Base-by-base conservation (phyloP, 225 moss, liverwort and hornwort genomes). In the Marchantia polymorpha region DNA sequence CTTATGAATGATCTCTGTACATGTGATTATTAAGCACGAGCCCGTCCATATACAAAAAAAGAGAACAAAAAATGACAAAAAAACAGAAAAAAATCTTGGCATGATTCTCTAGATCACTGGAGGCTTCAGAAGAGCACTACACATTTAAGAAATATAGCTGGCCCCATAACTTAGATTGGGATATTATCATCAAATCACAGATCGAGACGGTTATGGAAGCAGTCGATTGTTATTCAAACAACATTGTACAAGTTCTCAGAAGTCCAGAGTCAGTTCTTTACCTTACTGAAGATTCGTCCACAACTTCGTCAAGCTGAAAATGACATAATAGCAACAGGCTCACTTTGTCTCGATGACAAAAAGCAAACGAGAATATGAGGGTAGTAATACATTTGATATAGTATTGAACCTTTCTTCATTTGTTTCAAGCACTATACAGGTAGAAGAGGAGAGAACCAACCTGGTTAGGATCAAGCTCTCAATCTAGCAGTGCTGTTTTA, bases 271-370 rank as follows among this genome's bases (percentile, higher is more conserved):
- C 10, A 14, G 55, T 59, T 39, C 49, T 64, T 2, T 83, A 88
- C 88, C 85, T 83, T 27, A 88, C 88, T 54, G 88, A 88, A 73
- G 59, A 64, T 46, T 88, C 86, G 22, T 81, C 82, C 27, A 91
- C 92, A 82, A 94, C 84, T 52, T 89, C 86, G 78, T 88, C 85
- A 79, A 97, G 87, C 84, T 92, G 91, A 78, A 90, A 93, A 76
- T 97, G 96, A 83, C 96, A 97, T 82, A 97, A 83, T 54, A 86
- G 92, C 81, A 97, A 88, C 85, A 97, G 86, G 78, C 86, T 90
- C 80, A 94, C 90, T 61, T 90, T 92, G 39, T 89, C 90, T 79
- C 89, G 91, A 93, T 96, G 81, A 72, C 85, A 75, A 84, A 2
- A 17, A n/a, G 31, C 26, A 17, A 56, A 48, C 0, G 4, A 67